A percentile compares a stretch with the other conserved stretches of the same genome.
Evolutionary conservation across 2,329 filamentous ascomycete genomes (phyloP).

Genomic region (Aspergillus jensenii): DNA sequence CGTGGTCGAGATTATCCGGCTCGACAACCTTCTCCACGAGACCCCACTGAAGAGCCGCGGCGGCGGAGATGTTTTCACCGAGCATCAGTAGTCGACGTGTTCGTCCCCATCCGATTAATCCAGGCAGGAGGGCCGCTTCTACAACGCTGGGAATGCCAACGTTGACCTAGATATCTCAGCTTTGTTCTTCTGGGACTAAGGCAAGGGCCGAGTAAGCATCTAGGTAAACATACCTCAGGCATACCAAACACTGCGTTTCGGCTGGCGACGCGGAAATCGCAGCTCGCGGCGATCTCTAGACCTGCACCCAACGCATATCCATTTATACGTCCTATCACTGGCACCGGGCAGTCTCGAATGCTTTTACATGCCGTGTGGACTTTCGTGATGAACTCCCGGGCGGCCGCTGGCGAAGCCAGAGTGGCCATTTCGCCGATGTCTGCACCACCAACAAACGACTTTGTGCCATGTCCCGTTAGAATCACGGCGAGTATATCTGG

Average conservation of each 20-base stretch:
- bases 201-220: not conserved
- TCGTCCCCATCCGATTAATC: constrained; percentile 39
- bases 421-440: constrained; percentile 73
- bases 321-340: constrained; percentile 39
- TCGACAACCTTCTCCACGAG: constrained; percentile 37
- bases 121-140: constrained; percentile 38
- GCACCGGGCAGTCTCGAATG: constrained; percentile 37
- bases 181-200: not conserved
- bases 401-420: constrained; percentile 25
- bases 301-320: constrained; percentile 40
- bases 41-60: constrained; percentile 27
- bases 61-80: constrained; percentile 34
- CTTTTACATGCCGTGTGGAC: constrained; percentile 34
- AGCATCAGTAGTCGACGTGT: constrained; percentile 37
- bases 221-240: constrained; percentile 35
- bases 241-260: constrained; percentile 35
- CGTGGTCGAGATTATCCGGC: constrained; percentile 26
- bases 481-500: not conserved
- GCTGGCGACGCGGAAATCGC: constrained; percentile 39
- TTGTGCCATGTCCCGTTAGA: not conserved
- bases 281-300: constrained; percentile 35
- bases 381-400: constrained; percentile 35
- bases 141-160: constrained; percentile 42
- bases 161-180: constrained; percentile 15
- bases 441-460: constrained; percentile 65